Conservation (phyloP, 176 grass and related monocot genomes). For the Alopecurus myosuroides region DNA sequence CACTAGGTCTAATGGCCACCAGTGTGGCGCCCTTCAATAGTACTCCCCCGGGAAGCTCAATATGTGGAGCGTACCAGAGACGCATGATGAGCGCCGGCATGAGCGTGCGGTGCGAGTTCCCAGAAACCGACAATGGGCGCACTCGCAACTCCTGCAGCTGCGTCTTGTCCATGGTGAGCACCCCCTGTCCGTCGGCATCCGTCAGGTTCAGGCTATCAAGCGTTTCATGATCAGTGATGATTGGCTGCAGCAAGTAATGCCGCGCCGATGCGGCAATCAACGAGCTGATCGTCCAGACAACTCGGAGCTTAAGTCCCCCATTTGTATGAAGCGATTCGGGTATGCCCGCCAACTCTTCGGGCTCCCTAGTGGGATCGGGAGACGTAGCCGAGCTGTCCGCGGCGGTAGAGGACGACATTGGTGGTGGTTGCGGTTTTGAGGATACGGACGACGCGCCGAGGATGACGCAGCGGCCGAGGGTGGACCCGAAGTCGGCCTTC, state of each 20-base stretch:
- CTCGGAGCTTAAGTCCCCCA: conserved; percentile 68
- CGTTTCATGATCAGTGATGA: conserved; percentile 53
- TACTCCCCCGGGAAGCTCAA: conserved; percentile 60
- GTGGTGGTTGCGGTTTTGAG: not conserved
- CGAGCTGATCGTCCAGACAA: conserved; percentile 94
- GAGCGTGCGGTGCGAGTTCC: conserved; percentile 62
- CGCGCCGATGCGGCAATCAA: conserved; percentile 82
- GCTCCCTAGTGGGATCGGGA: conserved; percentile 8
- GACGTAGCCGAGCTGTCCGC: not conserved
- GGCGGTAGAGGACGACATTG: not conserved
- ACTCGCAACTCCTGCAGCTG: conserved; percentile 66
- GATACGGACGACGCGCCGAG: conserved; percentile 67
- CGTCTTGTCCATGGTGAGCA: conserved; percentile 70
- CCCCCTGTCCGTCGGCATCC: conserved; percentile 70
- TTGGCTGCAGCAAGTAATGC: conserved; percentile 82
- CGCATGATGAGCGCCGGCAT: conserved; percentile 77
- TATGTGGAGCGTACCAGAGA: conserved; percentile 51
- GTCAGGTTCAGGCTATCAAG: conserved; percentile 70
- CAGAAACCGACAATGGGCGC: conserved; percentile 50
- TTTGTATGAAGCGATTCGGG: conserved; percentile 59
- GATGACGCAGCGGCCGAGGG: conserved; percentile 72
- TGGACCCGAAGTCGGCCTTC: conserved; percentile 85
- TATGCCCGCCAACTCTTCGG: conserved; percentile 45
- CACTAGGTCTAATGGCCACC: conserved; percentile 70
- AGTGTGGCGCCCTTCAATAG: conserved; percentile 76